A percentile compares a stretch with the other conserved stretches of the same genome.
These are phyloP conservation scores for Coemansia interrupta DNA, from an alignment of 192 early-diverging fungal genomes.

Conservation along the genomic window DNA sequence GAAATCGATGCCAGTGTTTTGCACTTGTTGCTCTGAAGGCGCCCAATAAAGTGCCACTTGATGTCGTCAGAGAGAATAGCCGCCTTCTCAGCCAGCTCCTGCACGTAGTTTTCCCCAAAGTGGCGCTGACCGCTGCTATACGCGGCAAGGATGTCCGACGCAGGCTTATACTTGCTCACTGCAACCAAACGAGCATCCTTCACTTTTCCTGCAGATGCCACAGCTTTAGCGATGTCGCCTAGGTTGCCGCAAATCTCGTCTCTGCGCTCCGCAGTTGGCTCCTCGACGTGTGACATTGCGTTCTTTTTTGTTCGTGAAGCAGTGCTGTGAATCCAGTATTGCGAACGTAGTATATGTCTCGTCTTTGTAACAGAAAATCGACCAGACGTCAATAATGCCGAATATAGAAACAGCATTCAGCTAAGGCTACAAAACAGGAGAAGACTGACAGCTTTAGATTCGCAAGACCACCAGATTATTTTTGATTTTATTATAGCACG, in stretches of 20 bases:
- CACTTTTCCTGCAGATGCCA: neutral
- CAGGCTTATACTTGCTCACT: slow-evolving; percentile 91
- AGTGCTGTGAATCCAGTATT: too few species aligned
- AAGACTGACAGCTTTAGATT: too few species aligned
- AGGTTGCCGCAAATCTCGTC: slow-evolving; percentile 23
- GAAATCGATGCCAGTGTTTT: slow-evolving; percentile 80
- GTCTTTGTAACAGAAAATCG: too few species aligned
- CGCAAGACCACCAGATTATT: too few species aligned
- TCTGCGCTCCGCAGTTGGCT: slow-evolving; percentile 20
- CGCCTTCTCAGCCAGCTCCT: slow-evolving; percentile 91
- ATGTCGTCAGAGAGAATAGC: slow-evolving; percentile 79
- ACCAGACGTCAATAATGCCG: too few species aligned
- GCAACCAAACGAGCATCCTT: slow-evolving; percentile 73
- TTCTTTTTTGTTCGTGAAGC: neutral
- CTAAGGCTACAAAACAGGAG: too few species aligned
- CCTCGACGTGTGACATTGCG: neutral
- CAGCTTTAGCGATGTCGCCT: slow-evolving; percentile 1
- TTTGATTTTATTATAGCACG: too few species aligned
- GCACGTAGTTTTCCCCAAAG: slow-evolving; percentile 97
- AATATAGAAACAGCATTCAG: too few species aligned
- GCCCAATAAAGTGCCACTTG: slow-evolving; percentile 96
- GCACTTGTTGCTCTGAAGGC: slow-evolving; percentile 97
- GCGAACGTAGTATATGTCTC: too few species aligned
- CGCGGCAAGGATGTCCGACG: slow-evolving; percentile 68
- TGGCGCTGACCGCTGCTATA: slow-evolving; percentile 86